Percentiles rank a stretch among this genome's conserved stretches.
Evolutionary conservation across 108 stramenopile genomes (phyloP).

Genomic region (Cyclostephanos tholiformis): DNA sequence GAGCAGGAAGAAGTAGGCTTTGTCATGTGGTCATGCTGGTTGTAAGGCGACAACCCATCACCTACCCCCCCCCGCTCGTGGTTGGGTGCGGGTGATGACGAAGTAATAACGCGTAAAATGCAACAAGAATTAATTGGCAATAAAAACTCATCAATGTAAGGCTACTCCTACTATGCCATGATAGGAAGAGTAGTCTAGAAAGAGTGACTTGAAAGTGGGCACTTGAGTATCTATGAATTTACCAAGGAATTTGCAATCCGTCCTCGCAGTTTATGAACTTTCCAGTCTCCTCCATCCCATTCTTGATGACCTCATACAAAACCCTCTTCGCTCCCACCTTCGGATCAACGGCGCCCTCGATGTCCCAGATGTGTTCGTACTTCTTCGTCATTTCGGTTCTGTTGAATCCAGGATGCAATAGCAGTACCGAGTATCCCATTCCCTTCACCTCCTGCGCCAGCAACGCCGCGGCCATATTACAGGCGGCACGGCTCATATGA

Average conservation of each 20-base stretch:
- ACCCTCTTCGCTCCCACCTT: conserved; percentile 83
- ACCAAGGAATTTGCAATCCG: conserved; percentile 85
- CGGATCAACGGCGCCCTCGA: conserved; percentile 85
- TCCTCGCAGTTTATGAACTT: conserved; percentile 89
- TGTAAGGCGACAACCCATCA: too few species aligned
- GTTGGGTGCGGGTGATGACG: too few species aligned
- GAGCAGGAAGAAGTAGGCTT: too few species aligned
- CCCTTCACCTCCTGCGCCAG: conserved; percentile 81
- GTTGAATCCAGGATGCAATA: conserved; percentile 93
- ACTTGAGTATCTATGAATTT: conserved; percentile 23
- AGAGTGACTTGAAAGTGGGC: too few species aligned
- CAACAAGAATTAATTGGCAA: too few species aligned
- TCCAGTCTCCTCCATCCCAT: conserved; percentile 70
- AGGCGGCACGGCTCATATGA: conserved; percentile 92
- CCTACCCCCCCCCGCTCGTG: too few species aligned
- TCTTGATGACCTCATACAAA: conserved; percentile 72
- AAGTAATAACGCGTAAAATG: too few species aligned
- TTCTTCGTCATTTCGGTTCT: conserved; percentile 91
- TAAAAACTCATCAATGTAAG: too few species aligned
- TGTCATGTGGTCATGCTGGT: too few species aligned
- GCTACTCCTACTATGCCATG: too few species aligned
- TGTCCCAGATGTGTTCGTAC: conserved; percentile 89
- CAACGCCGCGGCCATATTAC: conserved; percentile 86
- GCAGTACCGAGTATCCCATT: conserved; percentile 76
- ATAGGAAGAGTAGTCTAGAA: too few species aligned